Conservation (phyloP, 495 filamentous ascomycete genomes). For the Talaromyces wortmannii region DNA sequence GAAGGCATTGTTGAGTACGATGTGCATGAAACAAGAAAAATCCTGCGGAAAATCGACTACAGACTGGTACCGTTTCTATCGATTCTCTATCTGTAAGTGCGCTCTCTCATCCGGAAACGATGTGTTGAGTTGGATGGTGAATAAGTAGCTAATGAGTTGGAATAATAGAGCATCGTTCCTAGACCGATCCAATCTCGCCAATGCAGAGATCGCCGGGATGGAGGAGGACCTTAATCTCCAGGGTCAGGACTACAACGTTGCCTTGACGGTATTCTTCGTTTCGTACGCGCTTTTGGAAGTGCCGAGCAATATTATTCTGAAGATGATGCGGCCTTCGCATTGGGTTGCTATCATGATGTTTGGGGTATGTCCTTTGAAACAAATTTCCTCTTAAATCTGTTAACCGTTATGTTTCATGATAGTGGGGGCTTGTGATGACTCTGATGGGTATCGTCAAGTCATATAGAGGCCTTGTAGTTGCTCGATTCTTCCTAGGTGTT, state of each 20-base stretch:
- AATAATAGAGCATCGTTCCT: slow-evolving; percentile 61
- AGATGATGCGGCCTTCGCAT: slow-evolving; percentile 53
- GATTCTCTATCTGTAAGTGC: slow-evolving; percentile 10
- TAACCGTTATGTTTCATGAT: no score
- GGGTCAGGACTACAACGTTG: slow-evolving; percentile 34
- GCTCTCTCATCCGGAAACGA: no score
- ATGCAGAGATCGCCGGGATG: slow-evolving; percentile 60
- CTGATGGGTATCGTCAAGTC: slow-evolving; percentile 50
- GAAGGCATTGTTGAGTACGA: slow-evolving; percentile 15
- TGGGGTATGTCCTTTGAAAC: background rate
- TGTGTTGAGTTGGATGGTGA: no score
- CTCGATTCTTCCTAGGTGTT: slow-evolving; percentile 70
- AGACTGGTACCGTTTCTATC: slow-evolving; percentile 56
- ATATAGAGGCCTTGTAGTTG: slow-evolving; percentile 54
- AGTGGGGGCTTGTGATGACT: slow-evolving; percentile 62
- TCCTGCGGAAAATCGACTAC: slow-evolving; percentile 56
- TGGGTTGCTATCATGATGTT: slow-evolving; percentile 38
- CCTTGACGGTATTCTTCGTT: slow-evolving; percentile 60
- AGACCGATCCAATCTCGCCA: slow-evolving; percentile 62
- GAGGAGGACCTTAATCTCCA: slow-evolving; percentile 40
- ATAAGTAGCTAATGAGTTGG: slow-evolving; percentile 13
- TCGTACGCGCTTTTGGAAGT: slow-evolving; percentile 60
- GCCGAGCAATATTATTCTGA: slow-evolving; percentile 48
- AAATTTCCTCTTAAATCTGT: background rate
- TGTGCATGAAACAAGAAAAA: slow-evolving; percentile 25